phyloP scores from a whole-genome alignment of 371 early-diverging fungal genomes.

The Mucor ambiguus region DNA sequence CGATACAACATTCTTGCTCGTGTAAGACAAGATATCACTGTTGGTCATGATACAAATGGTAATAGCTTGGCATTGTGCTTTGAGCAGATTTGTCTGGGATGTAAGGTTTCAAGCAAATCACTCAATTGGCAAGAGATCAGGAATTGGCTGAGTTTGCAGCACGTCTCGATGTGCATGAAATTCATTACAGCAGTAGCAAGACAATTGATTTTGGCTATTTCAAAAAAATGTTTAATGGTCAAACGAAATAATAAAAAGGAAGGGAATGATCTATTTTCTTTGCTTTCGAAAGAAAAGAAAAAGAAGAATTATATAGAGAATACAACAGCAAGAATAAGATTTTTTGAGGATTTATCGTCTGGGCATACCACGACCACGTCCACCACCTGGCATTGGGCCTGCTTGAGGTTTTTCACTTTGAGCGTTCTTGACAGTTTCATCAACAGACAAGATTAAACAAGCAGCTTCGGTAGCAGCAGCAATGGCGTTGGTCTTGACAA shows the following conservation, averaged over 20 bases:
- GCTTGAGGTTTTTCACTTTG: conserved; percentile 65
- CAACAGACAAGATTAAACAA: conserved; percentile 93
- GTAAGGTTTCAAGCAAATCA: no score
- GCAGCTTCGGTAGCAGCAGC: conserved; percentile 97
- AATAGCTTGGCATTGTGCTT: no score
- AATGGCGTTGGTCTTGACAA: conserved; percentile 98
- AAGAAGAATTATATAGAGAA: background rate
- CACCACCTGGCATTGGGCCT: conserved; percentile 55
- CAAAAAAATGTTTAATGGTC: conserved; percentile 1
- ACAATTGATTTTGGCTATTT: no score
- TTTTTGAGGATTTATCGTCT: conserved; percentile 13
- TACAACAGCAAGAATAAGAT: background rate
- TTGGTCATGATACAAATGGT: no score
- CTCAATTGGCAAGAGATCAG: no score
- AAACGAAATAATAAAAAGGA: background rate
- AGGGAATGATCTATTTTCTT: background rate
- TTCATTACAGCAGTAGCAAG: no score
- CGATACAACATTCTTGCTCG: no score
- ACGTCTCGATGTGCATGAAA: no score
- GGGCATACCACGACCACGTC: conserved; percentile 54
- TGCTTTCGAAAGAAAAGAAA: background rate
- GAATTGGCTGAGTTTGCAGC: no score
- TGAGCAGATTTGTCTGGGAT: no score
- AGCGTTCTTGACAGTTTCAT: conserved; percentile 91
- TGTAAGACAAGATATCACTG: no score